Conservation (phyloP, 2,329 filamentous ascomycete species). For the Tolypocladium tundrense region DNA sequence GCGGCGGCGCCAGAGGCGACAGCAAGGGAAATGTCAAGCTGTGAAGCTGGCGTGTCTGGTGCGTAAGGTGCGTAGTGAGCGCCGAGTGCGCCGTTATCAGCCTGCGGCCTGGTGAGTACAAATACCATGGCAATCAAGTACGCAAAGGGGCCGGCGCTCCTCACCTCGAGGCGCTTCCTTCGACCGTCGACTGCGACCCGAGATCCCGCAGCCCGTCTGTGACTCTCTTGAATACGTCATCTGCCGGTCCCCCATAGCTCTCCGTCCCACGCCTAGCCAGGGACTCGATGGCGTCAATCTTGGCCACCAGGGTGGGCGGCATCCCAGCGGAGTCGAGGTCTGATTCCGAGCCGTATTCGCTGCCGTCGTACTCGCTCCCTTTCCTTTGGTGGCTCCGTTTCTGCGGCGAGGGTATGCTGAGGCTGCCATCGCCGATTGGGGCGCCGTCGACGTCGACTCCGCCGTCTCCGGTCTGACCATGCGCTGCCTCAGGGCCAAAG, state of each 20-base stretch:
- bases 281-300: conserved; percentile 64
- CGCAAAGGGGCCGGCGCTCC: conserved; percentile 5
- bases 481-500: not conserved
- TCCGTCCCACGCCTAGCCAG: conserved; percentile 57
- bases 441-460: conserved; percentile 9
- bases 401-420: conserved; percentile 33
- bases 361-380: conserved; percentile 57
- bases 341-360: conserved; percentile 63
- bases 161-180: conserved; percentile 62
- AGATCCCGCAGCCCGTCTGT: conserved; percentile 61
- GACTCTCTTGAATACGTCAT: conserved; percentile 58
- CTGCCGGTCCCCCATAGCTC: conserved; percentile 52
- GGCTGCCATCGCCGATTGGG: conserved; percentile 23
- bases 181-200: conserved; percentile 62
- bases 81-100: conserved; percentile 68
- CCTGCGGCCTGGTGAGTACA: conserved; percentile 29
- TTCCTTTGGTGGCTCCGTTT: conserved; percentile 39
- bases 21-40: conserved; percentile 61
- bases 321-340: conserved; percentile 62
- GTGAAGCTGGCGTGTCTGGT: conserved; percentile 68
- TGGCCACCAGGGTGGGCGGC: conserved; percentile 53
- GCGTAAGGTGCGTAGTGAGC: conserved; percentile 61
- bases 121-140: not conserved
- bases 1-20: conserved; percentile 55
- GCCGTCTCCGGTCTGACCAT: not conserved